Conservation (phyloP, 345 rosid species). For the Camelina neglecta region DNA sequence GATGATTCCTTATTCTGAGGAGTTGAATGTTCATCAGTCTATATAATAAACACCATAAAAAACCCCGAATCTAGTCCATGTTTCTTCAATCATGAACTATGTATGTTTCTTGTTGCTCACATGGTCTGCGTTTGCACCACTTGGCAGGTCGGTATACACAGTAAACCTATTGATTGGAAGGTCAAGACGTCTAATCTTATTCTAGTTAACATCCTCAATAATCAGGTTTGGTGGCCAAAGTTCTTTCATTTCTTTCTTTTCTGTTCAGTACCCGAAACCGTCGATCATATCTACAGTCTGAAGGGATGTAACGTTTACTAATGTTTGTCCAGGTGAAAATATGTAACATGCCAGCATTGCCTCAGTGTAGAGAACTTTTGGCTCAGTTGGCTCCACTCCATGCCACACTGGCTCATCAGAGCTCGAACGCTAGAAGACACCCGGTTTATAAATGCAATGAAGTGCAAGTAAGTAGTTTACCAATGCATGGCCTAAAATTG, state of each 20-base stretch:
- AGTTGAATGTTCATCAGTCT: constrained; percentile 23
- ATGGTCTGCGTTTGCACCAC: constrained; percentile 11
- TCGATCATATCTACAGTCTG: background rate
- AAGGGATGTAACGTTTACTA: constrained; percentile 15
- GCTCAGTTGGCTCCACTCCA: constrained; percentile 79
- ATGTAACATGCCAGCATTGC: constrained; percentile 56
- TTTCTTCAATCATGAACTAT: constrained; percentile 2
- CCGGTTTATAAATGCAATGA: constrained; percentile 88
- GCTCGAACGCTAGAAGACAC: constrained; percentile 63
- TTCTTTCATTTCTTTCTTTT: constrained; percentile 14
- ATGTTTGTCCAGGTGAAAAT: constrained; percentile 47
- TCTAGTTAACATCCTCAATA: constrained; percentile 69
- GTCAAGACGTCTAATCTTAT: constrained; percentile 79
- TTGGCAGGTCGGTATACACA: constrained; percentile 80
- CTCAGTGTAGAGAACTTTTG: constrained; percentile 72
- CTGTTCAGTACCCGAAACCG: background rate
- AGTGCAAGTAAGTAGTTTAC: constrained; percentile 64
- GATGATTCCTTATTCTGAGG: constrained; percentile 22
- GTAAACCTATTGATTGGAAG: constrained; percentile 77
- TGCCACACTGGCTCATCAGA: constrained; percentile 61
- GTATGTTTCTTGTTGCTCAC: constrained; percentile 24
- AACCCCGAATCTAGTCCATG: background rate
- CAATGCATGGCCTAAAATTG: constrained; percentile 24
- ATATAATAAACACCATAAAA: background rate
- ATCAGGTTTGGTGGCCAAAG: constrained; percentile 62